Conservation (phyloP, 2,329 filamentous ascomycete species). For the Aspergillus sp. region DNA sequence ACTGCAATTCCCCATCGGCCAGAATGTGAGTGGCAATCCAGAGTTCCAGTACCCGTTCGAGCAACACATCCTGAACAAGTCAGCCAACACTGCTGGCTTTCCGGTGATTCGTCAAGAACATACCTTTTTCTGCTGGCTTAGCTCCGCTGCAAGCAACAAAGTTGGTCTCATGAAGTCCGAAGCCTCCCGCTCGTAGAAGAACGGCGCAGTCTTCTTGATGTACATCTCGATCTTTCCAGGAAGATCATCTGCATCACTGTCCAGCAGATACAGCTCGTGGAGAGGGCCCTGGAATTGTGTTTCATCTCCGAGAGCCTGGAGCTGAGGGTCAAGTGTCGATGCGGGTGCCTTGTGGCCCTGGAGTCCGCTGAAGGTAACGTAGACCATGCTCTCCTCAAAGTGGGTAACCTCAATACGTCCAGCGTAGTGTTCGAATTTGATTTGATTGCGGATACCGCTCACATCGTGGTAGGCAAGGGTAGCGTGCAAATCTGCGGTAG, state of each 20-base stretch:
- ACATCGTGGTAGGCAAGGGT: slow-evolving; percentile 56
- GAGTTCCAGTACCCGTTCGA: slow-evolving; percentile 56
- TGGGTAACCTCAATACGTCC: slow-evolving; percentile 59
- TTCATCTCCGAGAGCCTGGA: slow-evolving; percentile 45
- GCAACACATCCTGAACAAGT: slow-evolving; percentile 44
- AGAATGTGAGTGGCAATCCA: slow-evolving; percentile 60
- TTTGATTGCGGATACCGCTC: slow-evolving; percentile 50
- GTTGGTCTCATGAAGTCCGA: slow-evolving; percentile 56
- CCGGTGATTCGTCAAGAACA: background rate
- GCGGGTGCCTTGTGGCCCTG: slow-evolving; percentile 42
- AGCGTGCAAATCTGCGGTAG: slow-evolving; percentile 48
- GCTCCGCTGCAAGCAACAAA: slow-evolving; percentile 42
- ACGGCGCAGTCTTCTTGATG: slow-evolving; percentile 51
- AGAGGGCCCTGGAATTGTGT: slow-evolving; percentile 39
- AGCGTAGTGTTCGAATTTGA: slow-evolving; percentile 51
- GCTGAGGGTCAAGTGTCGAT: slow-evolving; percentile 42
- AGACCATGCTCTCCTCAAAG: slow-evolving; percentile 55
- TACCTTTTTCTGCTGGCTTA: slow-evolving; percentile 44
- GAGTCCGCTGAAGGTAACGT: slow-evolving; percentile 50
- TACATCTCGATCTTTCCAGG: slow-evolving; percentile 57
- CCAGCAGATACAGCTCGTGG: slow-evolving; percentile 51
- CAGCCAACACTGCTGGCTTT: background rate
- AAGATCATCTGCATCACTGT: slow-evolving; percentile 54
- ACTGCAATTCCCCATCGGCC: slow-evolving; percentile 50
- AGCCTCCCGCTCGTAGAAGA: slow-evolving; percentile 52